These are phyloP conservation scores for Xylaria multiplex DNA, from an alignment of 2,329 filamentous ascomycete genomes.

Conservation along the genomic window DNA sequence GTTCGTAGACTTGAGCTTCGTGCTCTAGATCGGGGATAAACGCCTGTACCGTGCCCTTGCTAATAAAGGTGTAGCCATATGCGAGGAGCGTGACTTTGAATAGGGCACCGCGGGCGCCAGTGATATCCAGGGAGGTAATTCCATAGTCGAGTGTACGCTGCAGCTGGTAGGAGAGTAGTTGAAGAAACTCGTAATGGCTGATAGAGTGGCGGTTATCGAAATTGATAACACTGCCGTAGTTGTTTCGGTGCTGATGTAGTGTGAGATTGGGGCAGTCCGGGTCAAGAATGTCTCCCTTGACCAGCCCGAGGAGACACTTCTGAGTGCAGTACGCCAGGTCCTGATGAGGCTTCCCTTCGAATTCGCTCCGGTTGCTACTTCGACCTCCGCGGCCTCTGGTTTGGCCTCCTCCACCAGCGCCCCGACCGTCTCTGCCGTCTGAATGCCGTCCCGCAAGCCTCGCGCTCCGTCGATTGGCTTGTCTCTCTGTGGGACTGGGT, in stretches of 20 bases:
- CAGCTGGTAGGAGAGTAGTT: conserved; percentile 50
- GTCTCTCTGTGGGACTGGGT: conserved; percentile 19
- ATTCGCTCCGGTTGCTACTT: conserved; percentile 24
- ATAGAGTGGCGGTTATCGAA: conserved; percentile 45
- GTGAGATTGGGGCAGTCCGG: conserved; percentile 52
- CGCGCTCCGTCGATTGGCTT: conserved; percentile 16
- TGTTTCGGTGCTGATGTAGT: conserved; percentile 45
- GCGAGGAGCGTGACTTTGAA: conserved; percentile 55
- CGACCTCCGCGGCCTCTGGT: background rate
- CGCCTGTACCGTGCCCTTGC: conserved; percentile 53
- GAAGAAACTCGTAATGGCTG: conserved; percentile 43
- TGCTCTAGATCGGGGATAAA: conserved; percentile 50
- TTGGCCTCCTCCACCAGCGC: conserved; percentile 6
- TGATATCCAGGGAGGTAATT: conserved; percentile 43
- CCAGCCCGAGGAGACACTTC: conserved; percentile 52
- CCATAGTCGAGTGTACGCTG: conserved; percentile 47
- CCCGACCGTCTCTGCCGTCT: background rate
- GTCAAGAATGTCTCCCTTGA: conserved; percentile 48
- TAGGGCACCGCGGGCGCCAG: conserved; percentile 52
- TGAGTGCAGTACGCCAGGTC: conserved; percentile 51
- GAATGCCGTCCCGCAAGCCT: conserved; percentile 22
- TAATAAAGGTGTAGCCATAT: conserved; percentile 57
- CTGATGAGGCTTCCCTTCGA: conserved; percentile 17
- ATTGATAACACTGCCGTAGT: conserved; percentile 10
- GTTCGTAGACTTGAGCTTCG: conserved; percentile 51